Percentiles rank a stretch among this genome's conserved stretches.
These are phyloP conservation scores for Claviceps monticola DNA, from an alignment of 2,329 filamentous ascomycete species.

Conservation along the genomic window DNA sequence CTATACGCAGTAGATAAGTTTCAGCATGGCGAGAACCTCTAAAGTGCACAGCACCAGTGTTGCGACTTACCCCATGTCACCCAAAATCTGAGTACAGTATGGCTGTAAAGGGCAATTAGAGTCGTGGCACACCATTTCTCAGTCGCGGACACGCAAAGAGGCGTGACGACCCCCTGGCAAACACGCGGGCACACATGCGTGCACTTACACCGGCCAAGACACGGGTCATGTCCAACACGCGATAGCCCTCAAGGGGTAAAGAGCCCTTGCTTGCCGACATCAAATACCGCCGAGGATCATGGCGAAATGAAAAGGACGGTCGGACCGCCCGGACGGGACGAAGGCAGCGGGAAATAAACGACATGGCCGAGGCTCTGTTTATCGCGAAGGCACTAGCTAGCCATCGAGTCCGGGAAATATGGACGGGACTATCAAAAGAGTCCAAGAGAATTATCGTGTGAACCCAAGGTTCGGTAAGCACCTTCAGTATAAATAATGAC, in stretches of 20 bases:
- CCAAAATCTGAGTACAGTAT: slow-evolving; percentile 93
- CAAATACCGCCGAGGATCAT: slow-evolving; percentile 14
- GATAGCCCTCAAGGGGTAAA: slow-evolving; percentile 67
- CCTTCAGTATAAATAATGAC: too few species aligned
- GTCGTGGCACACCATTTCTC: too few species aligned
- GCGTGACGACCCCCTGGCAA: too few species aligned
- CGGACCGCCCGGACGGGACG: neutral
- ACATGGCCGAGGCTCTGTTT: slow-evolving; percentile 3
- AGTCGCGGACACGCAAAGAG: too few species aligned
- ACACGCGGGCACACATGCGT: neutral
- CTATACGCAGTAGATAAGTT: slow-evolving; percentile 26
- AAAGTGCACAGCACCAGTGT: too few species aligned
- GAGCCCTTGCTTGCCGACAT: slow-evolving; percentile 12
- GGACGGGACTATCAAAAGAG: neutral
- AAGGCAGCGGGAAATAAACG: slow-evolving; percentile 4
- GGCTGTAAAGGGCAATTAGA: slow-evolving; percentile 42
- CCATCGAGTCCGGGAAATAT: neutral
- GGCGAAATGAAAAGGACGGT: neutral
- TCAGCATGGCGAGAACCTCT: neutral
- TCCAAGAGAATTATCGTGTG: too few species aligned
- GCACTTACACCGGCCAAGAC: slow-evolving; percentile 77
- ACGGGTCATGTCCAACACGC: slow-evolving; percentile 91
- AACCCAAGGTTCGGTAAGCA: too few species aligned
- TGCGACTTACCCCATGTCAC: slow-evolving; percentile 70
- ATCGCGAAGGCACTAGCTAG: neutral